Conservation (phyloP, 352 stramenopile species). For the Pythium scleroteichum region DNA sequence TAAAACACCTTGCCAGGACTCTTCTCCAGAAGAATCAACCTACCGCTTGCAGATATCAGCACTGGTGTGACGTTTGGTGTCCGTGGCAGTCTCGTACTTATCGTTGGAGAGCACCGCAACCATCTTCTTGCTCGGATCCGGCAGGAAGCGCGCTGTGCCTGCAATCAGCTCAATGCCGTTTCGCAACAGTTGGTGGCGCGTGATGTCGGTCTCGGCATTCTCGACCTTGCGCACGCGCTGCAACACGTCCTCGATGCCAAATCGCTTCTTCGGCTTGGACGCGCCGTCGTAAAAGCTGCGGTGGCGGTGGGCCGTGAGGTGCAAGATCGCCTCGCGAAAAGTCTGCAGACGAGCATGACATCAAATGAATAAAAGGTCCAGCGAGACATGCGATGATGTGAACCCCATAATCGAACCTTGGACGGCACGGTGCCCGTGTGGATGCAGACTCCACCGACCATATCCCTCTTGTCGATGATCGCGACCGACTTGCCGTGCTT, state of each 20-base stretch:
- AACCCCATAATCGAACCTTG: constrained; percentile 53
- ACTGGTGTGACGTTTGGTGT: constrained; percentile 67
- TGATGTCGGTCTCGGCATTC: constrained; percentile 83
- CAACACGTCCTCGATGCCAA: constrained; percentile 82
- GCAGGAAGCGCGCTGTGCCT: constrained; percentile 78
- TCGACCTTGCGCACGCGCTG: constrained; percentile 85
- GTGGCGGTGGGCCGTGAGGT: constrained; percentile 88
- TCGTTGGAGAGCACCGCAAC: constrained; percentile 85
- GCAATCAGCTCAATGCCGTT: constrained; percentile 82
- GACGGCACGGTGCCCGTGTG: constrained; percentile 89
- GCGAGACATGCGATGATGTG: neutral
- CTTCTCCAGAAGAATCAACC: neutral
- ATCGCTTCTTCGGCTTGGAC: constrained; percentile 63
- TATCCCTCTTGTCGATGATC: constrained; percentile 89
- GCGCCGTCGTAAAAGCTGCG: constrained; percentile 86
- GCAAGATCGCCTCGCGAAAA: constrained; percentile 88
- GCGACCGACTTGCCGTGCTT: constrained; percentile 84
- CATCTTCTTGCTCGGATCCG: constrained; percentile 67
- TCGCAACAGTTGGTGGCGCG: constrained; percentile 76
- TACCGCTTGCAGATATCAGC: constrained; percentile 87
- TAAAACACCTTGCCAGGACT: neutral
- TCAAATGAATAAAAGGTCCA: neutral
- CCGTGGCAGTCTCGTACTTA: constrained; percentile 74
- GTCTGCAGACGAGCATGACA: constrained; percentile 45
- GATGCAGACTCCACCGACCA: constrained; percentile 87